Evolutionary conservation across 306 rosid genomes (phyloP).

Genomic region (Cicer pinnatifidum): DNA sequence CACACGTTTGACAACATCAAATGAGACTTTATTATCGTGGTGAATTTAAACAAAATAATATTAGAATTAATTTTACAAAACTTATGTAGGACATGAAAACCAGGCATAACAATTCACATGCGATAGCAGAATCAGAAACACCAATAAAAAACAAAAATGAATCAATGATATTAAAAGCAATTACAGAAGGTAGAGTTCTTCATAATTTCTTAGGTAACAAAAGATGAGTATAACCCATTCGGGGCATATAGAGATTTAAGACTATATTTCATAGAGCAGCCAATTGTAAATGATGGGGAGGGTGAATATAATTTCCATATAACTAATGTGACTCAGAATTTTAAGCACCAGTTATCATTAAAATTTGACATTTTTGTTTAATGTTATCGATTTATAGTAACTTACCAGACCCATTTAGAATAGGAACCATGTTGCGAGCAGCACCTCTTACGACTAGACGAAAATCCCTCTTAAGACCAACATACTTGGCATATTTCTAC

Average conservation of each 20-base stretch:
- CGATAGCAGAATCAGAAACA: constrained; percentile 4
- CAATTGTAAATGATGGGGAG: constrained; percentile 16
- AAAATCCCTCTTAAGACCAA: constrained; percentile 97
- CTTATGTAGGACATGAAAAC: constrained; percentile 28
- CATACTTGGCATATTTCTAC: constrained; percentile 92
- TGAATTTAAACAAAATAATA: constrained; percentile 12
- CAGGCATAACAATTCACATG: not conserved
- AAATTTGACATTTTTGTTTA: constrained; percentile 19
- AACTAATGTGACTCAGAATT: constrained; percentile 22
- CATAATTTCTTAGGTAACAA: constrained; percentile 20
- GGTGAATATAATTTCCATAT: constrained; percentile 14
- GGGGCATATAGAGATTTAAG: not conserved
- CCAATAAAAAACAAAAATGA: not conserved
- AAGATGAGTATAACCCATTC: not conserved
- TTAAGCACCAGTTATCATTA: constrained; percentile 34
- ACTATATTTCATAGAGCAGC: constrained; percentile 19
- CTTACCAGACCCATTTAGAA: constrained; percentile 97
- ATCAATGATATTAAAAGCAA: not conserved
- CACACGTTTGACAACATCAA: not conserved
- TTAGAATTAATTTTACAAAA: constrained; percentile 24
- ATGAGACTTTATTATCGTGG: not conserved
- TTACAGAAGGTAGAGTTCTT: constrained; percentile 10
- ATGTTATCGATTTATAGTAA: constrained; percentile 32
- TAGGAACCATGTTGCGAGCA: constrained; percentile 88
- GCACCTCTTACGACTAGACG: constrained; percentile 99